phyloP scores from a whole-genome alignment of 371 early-diverging fungal species.

The Capillidium heterosporum region DNA sequence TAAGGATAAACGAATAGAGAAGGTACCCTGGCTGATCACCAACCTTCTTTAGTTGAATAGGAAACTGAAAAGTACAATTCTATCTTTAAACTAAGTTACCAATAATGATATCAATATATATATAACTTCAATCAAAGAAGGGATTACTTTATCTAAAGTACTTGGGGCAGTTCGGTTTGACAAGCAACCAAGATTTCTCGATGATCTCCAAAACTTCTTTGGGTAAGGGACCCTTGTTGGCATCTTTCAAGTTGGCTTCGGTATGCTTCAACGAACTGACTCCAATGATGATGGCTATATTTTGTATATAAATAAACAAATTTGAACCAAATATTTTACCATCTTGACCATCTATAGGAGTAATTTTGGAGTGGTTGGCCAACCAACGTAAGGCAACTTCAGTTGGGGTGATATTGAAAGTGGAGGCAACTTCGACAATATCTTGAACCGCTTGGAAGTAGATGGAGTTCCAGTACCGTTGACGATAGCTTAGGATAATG shows the following conservation, averaged over 20 bases:
- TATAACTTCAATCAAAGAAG: too few species aligned
- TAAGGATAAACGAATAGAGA: too few species aligned
- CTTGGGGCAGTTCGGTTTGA: slow-evolving; percentile 17
- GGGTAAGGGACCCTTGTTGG: slow-evolving; percentile 30
- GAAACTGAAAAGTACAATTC: too few species aligned
- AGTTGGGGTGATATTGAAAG: slow-evolving; percentile 18
- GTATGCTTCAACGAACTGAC: slow-evolving; percentile 30
- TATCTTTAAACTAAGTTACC: too few species aligned
- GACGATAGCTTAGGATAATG: slow-evolving; percentile 18
- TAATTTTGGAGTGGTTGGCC: slow-evolving; percentile 34
- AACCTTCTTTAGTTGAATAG: too few species aligned
- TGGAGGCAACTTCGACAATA: slow-evolving; percentile 17
- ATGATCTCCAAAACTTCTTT: slow-evolving; percentile 24
- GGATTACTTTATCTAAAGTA: slow-evolving; percentile 24
- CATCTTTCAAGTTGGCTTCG: slow-evolving; percentile 19
- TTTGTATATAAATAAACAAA: background rate
- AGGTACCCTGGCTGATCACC: too few species aligned
- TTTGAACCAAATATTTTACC: slow-evolving; percentile 12
- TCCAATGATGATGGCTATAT: slow-evolving; percentile 33
- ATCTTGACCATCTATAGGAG: slow-evolving; percentile 18
- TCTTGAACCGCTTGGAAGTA: slow-evolving; percentile 28
- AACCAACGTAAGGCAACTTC: slow-evolving; percentile 40
- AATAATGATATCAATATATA: too few species aligned
- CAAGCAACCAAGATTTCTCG: slow-evolving; percentile 26
- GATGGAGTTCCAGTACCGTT: slow-evolving; percentile 32